A percentile compares a stretch with the other conserved stretches of the same genome.
Evolutionary conservation across 257 asterid genomes (phyloP).

Genomic region (Craterostigma plantagineum): DNA sequence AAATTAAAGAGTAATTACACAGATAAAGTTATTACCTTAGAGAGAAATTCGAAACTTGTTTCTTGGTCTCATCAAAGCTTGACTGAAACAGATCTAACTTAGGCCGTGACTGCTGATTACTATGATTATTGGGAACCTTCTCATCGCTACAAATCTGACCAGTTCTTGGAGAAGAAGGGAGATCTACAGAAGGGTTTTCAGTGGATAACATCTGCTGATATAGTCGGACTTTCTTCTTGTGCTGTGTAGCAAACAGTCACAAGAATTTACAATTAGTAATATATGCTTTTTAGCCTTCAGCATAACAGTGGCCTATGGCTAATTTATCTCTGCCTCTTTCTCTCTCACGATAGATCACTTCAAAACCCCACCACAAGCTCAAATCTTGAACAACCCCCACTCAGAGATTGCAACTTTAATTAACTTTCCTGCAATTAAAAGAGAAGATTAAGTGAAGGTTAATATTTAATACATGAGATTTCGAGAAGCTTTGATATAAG

Average conservation of each 20-base stretch:
- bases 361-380: constrained; percentile 5
- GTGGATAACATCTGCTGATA: constrained; percentile 89
- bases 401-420: constrained; percentile 15
- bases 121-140: constrained; percentile 10
- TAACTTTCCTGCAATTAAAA: constrained; percentile 19
- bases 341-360: neutral
- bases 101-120: no score
- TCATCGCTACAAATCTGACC: constrained; percentile 25
- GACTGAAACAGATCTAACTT: constrained; percentile 57
- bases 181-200: constrained; percentile 83
- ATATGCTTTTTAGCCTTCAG: constrained; percentile 23
- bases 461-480: constrained; percentile 12
- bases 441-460: constrained; percentile 3
- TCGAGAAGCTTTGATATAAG: constrained; percentile 27
- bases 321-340: no score
- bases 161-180: constrained; percentile 21
- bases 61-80: constrained; percentile 29
- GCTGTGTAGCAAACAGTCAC: constrained; percentile 79
- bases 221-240: constrained; percentile 38
- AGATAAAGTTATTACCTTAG: constrained; percentile 40
- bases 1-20: constrained; percentile 6
- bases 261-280: constrained; percentile 25
- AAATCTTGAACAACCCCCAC: constrained; percentile 21
- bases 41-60: constrained; percentile 52
- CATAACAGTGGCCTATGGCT: constrained; percentile 42